Evolutionary conservation across 1,139 yeast species (phyloP).

Genomic region (Saccharomyces hybrid): DNA sequence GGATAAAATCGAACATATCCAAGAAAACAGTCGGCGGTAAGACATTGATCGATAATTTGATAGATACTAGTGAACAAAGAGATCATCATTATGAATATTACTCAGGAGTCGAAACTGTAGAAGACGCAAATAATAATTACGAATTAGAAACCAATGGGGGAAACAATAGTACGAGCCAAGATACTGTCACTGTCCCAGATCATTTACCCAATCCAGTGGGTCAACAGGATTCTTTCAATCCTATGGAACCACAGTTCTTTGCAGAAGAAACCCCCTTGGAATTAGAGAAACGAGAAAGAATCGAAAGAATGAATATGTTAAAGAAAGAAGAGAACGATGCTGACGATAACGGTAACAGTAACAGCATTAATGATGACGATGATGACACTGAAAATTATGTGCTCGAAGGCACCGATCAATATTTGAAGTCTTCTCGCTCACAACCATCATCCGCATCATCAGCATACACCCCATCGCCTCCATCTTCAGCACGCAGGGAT

Average conservation of each 20-base stretch:
- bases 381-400: not conserved
- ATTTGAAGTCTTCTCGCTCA: not conserved
- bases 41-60: constrained; percentile 63
- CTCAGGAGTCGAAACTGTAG: constrained; percentile 70
- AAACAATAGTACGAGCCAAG: constrained; percentile 18
- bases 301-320: constrained; percentile 9
- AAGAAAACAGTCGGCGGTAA: constrained; percentile 55
- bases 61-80: constrained; percentile 72
- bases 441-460: not conserved
- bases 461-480: not conserved
- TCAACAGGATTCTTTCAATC: constrained; percentile 42
- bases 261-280: constrained; percentile 33
- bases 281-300: constrained; percentile 14
- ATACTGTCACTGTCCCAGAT: constrained; percentile 19
- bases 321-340: not conserved
- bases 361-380: not conserved
- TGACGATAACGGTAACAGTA: not conserved
- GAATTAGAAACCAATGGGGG: constrained; percentile 25
- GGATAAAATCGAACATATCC: constrained; percentile 74
- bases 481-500: not conserved
- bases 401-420: not conserved
- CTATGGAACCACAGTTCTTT: constrained; percentile 60
- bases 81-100: constrained; percentile 90
- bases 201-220: constrained; percentile 23
- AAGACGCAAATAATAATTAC: constrained; percentile 51